Base-by-base conservation (phyloP, 225 moss, liverwort and hornwort species). In the Physcomitrellopsis africana region DNA sequence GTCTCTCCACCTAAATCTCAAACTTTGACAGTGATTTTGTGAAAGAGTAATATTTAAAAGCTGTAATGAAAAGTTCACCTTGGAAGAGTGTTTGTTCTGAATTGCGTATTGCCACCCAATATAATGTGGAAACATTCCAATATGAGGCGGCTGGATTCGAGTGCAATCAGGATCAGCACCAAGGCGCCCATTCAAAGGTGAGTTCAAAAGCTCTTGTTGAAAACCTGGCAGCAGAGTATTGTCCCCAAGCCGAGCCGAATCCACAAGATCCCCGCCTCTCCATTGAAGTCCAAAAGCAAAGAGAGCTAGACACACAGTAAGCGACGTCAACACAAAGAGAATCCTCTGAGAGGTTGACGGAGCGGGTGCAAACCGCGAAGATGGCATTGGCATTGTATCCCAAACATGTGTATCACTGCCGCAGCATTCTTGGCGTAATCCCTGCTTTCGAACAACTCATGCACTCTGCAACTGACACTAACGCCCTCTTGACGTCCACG, bases 201-300 rank as follows among this genome's bases (percentile, higher is more conserved):
- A 91, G 78, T 76, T 92, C 68, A 87, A 20, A 43, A 51, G 20
- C 41, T 88, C 88, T 22, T 76, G 82, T 66, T 84, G 93, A 48
- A 84, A 83, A 23, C 97, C 97, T 0, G 97, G 97, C 19, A 95
- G 69, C 46, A 93, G 87, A 52, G 93, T 90, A 77, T 78, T 74
- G 52, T 95, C 97, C 12, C 92, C 90, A 11, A 92, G 91, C 29
- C 90, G 84, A 63, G 87, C 82, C 26, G 96, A 83, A 56, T 91
- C 94, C 65, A 82, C 83, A 0, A 91, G 81, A 60, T 79, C 80
- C 37, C 93, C 94, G 23, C 97, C 97, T 73, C 89, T 89, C 97
- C 94, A 99, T 68, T 94, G 94, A 72, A 99, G 79, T 59, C 88
- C 93, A 70, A 99, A 99, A 8, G 97, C 97, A 68, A 99, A 95